A percentile compares a stretch with the other conserved stretches of the same genome.
phyloP scores from a whole-genome alignment of 2,329 filamentous ascomycete species.

The Dothistroma septosporum region DNA sequence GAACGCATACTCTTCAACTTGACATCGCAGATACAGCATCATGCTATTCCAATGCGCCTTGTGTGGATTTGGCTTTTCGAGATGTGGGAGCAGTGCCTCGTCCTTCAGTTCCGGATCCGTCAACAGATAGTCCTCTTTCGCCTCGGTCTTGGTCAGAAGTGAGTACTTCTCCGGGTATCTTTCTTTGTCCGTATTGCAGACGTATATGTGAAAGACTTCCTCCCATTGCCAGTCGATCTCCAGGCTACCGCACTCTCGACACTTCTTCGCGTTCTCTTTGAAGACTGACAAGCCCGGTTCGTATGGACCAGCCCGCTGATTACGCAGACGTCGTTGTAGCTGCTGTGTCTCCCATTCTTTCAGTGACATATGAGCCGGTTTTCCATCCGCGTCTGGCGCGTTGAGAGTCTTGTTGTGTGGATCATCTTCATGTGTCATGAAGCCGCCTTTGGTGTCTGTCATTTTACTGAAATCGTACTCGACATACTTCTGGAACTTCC shows the following conservation, averaged over 20 bases:
- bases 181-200: constrained; percentile 86
- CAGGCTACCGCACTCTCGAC: constrained; percentile 73
- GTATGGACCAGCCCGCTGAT: constrained; percentile 74
- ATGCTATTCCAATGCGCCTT: constrained; percentile 97
- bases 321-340: constrained; percentile 65
- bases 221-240: constrained; percentile 97
- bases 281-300: constrained; percentile 83
- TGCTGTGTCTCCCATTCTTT: constrained; percentile 88
- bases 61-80: constrained; percentile 88
- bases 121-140: constrained; percentile 87
- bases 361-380: constrained; percentile 81
- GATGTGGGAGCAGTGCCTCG: constrained; percentile 75
- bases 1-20: constrained; percentile 92
- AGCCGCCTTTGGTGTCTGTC: constrained; percentile 96
- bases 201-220: constrained; percentile 68
- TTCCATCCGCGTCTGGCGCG: constrained; percentile 54
- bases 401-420: constrained; percentile 78
- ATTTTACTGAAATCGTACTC: constrained; percentile 98
- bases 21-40: constrained; percentile 92
- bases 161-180: constrained; percentile 88
- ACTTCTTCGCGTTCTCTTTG: constrained; percentile 61
- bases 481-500: constrained; percentile 89
- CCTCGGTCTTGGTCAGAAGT: constrained; percentile 93
- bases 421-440: constrained; percentile 85
- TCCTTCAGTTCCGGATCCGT: constrained; percentile 95